A percentile compares a stretch with the other conserved stretches of the same genome.
Evolutionary conservation across 768 basidiomycete species (phyloP).

Genomic region (Pulveroboletus sp.): DNA sequence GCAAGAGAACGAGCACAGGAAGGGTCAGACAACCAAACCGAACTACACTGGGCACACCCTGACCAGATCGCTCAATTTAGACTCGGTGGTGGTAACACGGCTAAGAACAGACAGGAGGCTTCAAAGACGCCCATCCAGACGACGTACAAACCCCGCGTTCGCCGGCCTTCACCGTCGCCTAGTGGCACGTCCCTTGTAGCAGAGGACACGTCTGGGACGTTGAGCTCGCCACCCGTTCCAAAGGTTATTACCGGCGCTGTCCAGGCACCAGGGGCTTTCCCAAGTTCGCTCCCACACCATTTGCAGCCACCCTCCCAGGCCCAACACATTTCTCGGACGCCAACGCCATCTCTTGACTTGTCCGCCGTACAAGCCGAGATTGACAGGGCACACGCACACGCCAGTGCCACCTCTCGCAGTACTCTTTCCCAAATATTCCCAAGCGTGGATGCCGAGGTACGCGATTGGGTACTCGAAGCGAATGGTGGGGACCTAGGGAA

Average conservation of each 20-base stretch:
- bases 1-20: slow-evolving; percentile 46
- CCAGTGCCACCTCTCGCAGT: slow-evolving; percentile 62
- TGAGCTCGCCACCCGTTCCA: slow-evolving; percentile 1
- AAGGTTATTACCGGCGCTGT: slow-evolving; percentile 39
- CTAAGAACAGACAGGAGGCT: slow-evolving; percentile 26
- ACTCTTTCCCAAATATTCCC: slow-evolving; percentile 92
- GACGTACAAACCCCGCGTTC: slow-evolving; percentile 71
- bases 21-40: slow-evolving; percentile 31
- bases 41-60: slow-evolving; percentile 38
- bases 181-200: slow-evolving; percentile 20
- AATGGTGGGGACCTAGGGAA: slow-evolving; percentile 83
- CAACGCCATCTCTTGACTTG: slow-evolving; percentile 66
- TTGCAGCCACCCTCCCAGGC: slow-evolving; percentile 40
- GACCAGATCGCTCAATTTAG: slow-evolving; percentile 31
- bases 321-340: slow-evolving; percentile 61
- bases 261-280: slow-evolving; percentile 34
- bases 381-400: slow-evolving; percentile 71
- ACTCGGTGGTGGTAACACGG: slow-evolving; percentile 30
- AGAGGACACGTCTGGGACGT: slow-evolving; percentile 44
- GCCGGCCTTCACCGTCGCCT: slow-evolving; percentile 40
- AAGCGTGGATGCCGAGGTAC: slow-evolving; percentile 69
- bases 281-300: slow-evolving; percentile 26
- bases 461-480: slow-evolving; percentile 86
- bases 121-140: slow-evolving; percentile 42
- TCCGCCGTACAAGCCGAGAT: slow-evolving; percentile 69